These are phyloP conservation scores for Isatis tinctoria DNA, from an alignment of 345 rosid species.

Conservation along the genomic window DNA sequence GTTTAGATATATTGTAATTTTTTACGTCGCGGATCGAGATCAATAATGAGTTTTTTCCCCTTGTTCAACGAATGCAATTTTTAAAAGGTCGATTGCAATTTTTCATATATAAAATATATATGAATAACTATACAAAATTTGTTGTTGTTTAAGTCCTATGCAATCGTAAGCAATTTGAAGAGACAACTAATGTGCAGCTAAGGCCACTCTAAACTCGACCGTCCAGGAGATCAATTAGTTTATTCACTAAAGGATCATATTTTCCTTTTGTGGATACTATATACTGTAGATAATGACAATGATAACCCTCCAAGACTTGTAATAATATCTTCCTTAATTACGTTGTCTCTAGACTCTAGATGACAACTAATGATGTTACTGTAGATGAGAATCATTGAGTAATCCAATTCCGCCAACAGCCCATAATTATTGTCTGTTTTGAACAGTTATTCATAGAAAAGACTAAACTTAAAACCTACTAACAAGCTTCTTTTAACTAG, in stretches of 20 bases:
- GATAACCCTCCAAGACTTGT: constrained; percentile 1
- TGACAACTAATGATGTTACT: not conserved
- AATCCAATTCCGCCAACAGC: not conserved
- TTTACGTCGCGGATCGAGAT: not conserved
- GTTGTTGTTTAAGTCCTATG: not conserved
- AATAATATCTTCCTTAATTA: not conserved
- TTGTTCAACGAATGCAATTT: not conserved
- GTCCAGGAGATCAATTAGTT: constrained; percentile 18
- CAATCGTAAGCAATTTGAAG: constrained; percentile 32
- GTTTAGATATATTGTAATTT: not conserved
- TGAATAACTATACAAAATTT: not conserved
- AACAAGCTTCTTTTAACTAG: not conserved
- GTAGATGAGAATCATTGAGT: not conserved
- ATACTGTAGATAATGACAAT: not conserved
- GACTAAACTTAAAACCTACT: not conserved
- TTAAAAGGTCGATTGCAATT: not conserved
- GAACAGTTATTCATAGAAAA: not conserved
- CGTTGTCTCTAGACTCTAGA: not conserved
- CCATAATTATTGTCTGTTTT: not conserved
- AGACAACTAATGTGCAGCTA: constrained; percentile 31
- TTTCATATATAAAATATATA: not conserved
- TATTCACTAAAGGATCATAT: not conserved
- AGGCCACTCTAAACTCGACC: constrained; percentile 20
- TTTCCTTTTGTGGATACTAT: not conserved
- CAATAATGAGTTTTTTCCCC: not conserved